Evolutionary conservation across 768 basidiomycete species (phyloP), one percentile per base, ranked within the genome.

Genomic region (Mycena amicta): DNA sequence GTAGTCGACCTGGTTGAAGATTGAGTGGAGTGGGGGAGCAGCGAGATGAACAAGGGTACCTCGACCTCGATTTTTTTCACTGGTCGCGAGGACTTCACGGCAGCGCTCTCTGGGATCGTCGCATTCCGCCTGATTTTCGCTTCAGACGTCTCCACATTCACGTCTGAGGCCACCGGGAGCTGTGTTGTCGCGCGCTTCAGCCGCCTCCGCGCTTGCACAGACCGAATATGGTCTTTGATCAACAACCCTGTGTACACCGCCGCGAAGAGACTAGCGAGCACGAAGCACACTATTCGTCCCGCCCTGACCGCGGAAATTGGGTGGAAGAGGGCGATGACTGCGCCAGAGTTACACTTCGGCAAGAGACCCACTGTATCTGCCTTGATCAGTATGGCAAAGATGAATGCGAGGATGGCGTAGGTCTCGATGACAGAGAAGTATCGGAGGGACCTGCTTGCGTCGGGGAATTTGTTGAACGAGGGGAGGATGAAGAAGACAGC

Each of bases 251-350:
- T 62, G 26, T 65, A 65, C 3, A 62, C 25, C n/a, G 33, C 16
- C 1, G 55, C 53, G 26, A 57, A 55, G 31, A 53, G 43, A 18
- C 50, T 50, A 25, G 52, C 53, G 33, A 60, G 43, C 25, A 65
- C 53, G 57, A 53, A 60, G 57, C 55, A 33, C 15, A 60, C 57
- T 29, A 51, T 62, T n/a, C 57, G 37, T 1, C 64, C 64, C 18
- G 60, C 49, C 27, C 37, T 53, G n/a, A 66, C 51, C 16, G 56
- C 62, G 3, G 49, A 46, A 30, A 66, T 63, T 6, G 61, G 62
- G 30, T 58, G 58, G 50, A 63, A 66, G 1, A 63, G 13, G 27
- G 60, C 58, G 15, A 61, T 58, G 29, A 59, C 56, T 18, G 62
- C 59, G 25, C 6, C 8, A 23, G 6, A n/a, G 22, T 45, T 45